Evolutionary conservation across 2,329 filamentous ascomycete genomes (phyloP).

Genomic region (Rutstroemia sp.): DNA sequence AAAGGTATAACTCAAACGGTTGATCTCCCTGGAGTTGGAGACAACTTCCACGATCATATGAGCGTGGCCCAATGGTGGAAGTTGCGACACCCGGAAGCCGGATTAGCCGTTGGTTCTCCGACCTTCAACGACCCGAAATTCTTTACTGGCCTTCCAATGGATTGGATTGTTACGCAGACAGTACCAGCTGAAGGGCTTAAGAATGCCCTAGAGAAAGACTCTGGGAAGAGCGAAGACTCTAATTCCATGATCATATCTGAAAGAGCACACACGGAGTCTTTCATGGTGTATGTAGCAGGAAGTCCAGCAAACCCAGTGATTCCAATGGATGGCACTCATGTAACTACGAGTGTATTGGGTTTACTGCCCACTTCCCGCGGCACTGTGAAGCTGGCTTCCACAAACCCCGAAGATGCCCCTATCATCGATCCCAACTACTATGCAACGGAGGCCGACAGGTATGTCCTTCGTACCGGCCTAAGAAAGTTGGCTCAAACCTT

Average conservation of each 20-base stretch:
- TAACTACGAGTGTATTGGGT: constrained; percentile 1
- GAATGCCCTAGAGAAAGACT: background rate
- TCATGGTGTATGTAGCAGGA: background rate
- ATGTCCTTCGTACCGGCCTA: constrained; percentile 8
- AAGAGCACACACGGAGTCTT: background rate
- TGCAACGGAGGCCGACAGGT: constrained; percentile 11
- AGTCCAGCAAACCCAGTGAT: constrained; percentile 1
- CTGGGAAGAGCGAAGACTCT: background rate
- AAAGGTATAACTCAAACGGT: background rate
- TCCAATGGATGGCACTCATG: constrained; percentile 10
- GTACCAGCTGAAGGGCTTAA: background rate
- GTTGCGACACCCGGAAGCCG: background rate
- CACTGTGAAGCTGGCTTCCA: constrained; percentile 6
- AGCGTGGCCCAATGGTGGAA: background rate
- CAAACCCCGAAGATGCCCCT: constrained; percentile 1
- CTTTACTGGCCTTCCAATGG: background rate
- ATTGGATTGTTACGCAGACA: background rate
- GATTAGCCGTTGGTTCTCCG: background rate
- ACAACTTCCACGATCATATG: background rate
- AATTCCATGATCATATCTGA: background rate
- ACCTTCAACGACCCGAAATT: background rate
- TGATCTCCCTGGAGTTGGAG: background rate
- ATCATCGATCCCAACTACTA: constrained; percentile 15
- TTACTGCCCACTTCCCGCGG: constrained; percentile 13
- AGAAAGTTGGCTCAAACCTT: background rate